Evolutionary conservation across 2,329 filamentous ascomycete genomes (phyloP).

Genomic region (Claviceps digitariae): DNA sequence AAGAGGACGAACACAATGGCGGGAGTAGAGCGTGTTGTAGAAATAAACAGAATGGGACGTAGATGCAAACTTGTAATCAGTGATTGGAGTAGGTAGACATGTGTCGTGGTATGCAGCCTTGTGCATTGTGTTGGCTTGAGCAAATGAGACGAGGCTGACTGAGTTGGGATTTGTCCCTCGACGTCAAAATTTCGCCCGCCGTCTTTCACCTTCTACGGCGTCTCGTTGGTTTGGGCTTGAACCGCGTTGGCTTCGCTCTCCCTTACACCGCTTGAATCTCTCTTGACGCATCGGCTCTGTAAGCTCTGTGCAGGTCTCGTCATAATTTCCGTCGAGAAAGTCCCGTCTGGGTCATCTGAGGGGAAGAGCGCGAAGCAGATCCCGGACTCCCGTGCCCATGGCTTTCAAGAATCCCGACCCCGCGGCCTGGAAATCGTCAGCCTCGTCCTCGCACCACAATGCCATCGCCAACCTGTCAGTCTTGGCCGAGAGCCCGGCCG

Average conservation of each 20-base stretch:
- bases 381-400: not conserved
- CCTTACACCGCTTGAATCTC: not conserved
- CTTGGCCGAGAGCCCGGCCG: slow-evolving; percentile 5
- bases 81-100: not conserved
- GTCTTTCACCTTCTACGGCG: not conserved
- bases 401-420: not conserved
- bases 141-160: not conserved
- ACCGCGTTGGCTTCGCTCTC: not conserved
- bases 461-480: slow-evolving; percentile 6
- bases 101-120: not conserved
- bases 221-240: not conserved
- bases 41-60: not conserved
- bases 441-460: slow-evolving; percentile 5
- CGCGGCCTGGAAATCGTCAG: slow-evolving; percentile 1
- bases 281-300: not conserved
- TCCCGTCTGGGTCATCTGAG: not conserved
- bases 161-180: not conserved
- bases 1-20: not conserved
- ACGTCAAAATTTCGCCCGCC: not conserved
- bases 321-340: not conserved
- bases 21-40: too few relatives aligned
- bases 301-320: not conserved
- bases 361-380: not conserved
- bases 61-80: not conserved
- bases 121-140: not conserved